These are phyloP conservation scores for Rhododendron henanense DNA, from an alignment of 148 eudicot genomes.

Conservation along the genomic window DNA sequence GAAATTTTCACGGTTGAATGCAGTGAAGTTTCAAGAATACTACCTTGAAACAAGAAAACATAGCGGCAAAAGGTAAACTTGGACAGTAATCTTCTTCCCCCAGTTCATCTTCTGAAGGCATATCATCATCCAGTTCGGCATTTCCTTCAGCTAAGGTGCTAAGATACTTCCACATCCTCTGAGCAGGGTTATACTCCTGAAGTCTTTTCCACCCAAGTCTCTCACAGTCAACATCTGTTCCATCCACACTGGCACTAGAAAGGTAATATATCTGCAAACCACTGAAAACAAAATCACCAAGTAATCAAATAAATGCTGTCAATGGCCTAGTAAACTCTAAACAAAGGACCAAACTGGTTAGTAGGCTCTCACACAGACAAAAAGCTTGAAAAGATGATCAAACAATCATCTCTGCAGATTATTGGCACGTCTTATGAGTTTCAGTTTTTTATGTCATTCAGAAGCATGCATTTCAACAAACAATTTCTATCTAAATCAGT, in stretches of 20 bases:
- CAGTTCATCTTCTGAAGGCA: constrained; percentile 53
- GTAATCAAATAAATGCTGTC: constrained; percentile 9
- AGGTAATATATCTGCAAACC: constrained; percentile 90
- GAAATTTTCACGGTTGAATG: background rate
- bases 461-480: background rate
- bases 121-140: constrained; percentile 35
- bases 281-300: constrained; percentile 44
- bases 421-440: background rate
- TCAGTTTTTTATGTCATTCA: background rate
- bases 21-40: constrained; percentile 2
- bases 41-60: constrained; percentile 95
- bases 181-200: constrained; percentile 71
- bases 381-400: background rate
- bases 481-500: background rate
- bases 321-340: too few relatives aligned
- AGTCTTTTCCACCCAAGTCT: constrained; percentile 83
- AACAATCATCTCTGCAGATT: background rate
- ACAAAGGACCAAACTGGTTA: background rate
- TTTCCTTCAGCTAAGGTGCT: constrained; percentile 51
- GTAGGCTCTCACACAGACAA: background rate
- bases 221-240: constrained; percentile 74
- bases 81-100: constrained; percentile 85
- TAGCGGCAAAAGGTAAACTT: constrained; percentile 91
- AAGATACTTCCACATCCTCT: constrained; percentile 72
- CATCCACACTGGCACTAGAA: constrained; percentile 65